Evolutionary conservation across 306 rosid species (phyloP).

Genomic region (Gastrolobium villosum): DNA sequence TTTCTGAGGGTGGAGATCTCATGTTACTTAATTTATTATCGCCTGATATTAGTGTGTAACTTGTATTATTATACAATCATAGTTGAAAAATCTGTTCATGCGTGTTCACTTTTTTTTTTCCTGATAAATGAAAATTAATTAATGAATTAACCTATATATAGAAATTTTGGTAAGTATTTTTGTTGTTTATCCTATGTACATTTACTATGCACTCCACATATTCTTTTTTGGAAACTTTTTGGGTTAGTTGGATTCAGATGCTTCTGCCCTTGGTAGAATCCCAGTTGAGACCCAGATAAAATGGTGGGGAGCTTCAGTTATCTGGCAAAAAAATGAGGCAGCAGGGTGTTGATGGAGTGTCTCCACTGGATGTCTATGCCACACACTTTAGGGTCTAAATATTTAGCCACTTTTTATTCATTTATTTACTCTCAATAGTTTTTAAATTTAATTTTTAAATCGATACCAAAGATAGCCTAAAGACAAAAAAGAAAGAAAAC

Average conservation of each 20-base stretch:
- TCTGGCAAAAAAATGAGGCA: background rate
- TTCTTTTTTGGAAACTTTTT: background rate
- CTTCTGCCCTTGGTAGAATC: background rate
- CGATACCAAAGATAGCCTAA: background rate
- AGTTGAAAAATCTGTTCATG: conserved; percentile 13
- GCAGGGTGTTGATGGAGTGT: background rate
- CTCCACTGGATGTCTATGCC: background rate
- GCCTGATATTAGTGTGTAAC: conserved; percentile 16
- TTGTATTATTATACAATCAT: conserved; percentile 15
- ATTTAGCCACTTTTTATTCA: background rate
- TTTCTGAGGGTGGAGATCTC: conserved; percentile 8
- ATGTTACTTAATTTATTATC: conserved; percentile 16
- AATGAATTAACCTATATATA: background rate
- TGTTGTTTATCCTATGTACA: conserved; percentile 17
- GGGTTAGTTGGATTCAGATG: background rate
- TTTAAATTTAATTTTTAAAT: background rate
- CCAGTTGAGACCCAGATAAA: background rate
- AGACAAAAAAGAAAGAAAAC: too few species aligned
- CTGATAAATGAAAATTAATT: background rate
- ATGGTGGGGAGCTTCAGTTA: background rate
- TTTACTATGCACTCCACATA: background rate
- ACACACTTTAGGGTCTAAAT: background rate
- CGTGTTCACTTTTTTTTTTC: conserved; percentile 16
- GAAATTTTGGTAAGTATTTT: background rate
- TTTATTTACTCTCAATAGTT: background rate